Evolutionary conservation across 805 yeast genomes (phyloP), one percentile per base, ranked within the genome.

Genomic region (Lipomyces anomalus): DNA sequence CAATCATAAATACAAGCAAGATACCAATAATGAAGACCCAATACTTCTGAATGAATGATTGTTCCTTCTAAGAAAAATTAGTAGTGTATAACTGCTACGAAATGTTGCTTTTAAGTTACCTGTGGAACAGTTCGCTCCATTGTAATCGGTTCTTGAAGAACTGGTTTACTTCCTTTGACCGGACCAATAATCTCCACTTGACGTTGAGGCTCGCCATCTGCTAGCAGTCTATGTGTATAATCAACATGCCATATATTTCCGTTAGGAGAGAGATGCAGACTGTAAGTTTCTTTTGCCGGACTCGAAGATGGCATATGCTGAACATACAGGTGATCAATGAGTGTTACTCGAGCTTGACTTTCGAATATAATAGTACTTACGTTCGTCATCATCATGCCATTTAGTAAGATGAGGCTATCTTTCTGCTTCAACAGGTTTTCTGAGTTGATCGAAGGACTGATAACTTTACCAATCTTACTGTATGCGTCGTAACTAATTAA

Each of bases 1-100:
- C 55, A 5, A 50, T 47, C 44, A 50, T 22, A 29, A 50, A 36
- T 23, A 50, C 55, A 4, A 50, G 44, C 16, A 50, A 23, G 44
- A 47, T 34, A 7, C 51, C 51, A 3, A 50, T 52, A 24, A 50
- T 40, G 21, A 50, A 50, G 51, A 50, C 44, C 55, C 55, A 50
- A 37, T 50, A 50, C 32, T 50, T 50, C 34, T 50, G 55, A 18
- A 50, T 37, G 38, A 50, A 50, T 36, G 55, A 44, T 11, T 46
- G 38, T 7, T 49, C 43, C 20, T 37, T 42, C 49, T 50, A 24
- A 4, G 24, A 4, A 6, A 30, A 21, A 20, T 3, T 7, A 4
- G 38, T 28, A 21, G 11, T 16, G 28, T 22, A 26, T n/a, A 13
- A 9, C 16, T 5, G 13, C n/a, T 16, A 28, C 32, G 16, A 28